Conservation (phyloP, 352 stramenopile species). For the Phytophthora macrochlamydospora region DNA sequence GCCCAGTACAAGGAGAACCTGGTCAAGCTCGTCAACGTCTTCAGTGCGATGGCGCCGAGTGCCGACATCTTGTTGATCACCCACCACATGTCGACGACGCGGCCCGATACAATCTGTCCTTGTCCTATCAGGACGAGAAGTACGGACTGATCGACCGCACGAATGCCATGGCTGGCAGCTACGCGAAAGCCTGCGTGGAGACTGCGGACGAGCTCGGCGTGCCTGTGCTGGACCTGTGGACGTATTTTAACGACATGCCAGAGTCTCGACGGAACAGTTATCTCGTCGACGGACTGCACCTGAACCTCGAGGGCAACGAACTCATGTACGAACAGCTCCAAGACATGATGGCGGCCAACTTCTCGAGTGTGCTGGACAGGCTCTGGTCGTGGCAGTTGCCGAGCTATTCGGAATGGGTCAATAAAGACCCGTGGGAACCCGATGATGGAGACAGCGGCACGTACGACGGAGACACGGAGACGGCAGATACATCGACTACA, state of each 20-base stretch:
- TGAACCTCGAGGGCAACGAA: constrained; percentile 47
- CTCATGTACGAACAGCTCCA: constrained; percentile 28
- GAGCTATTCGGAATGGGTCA: constrained; percentile 46
- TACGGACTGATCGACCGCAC: constrained; percentile 39
- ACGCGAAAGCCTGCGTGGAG: constrained; percentile 46
- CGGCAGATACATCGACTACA: neutral
- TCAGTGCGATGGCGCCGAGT: constrained; percentile 19
- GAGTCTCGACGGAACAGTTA: constrained; percentile 31
- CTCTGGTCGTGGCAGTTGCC: constrained; percentile 35
- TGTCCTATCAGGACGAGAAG: constrained; percentile 16
- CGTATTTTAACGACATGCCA: constrained; percentile 42
- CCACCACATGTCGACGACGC: constrained; percentile 38
- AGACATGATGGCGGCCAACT: constrained; percentile 20
- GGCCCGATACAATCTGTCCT: constrained; percentile 17
- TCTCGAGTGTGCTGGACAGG: constrained; percentile 16
- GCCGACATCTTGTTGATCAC: constrained; percentile 33
- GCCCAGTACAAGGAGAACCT: constrained; percentile 50
- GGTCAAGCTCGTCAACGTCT: constrained; percentile 24
- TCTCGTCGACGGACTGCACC: constrained; percentile 54
- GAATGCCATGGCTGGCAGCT: constrained; percentile 41
- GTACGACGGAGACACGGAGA: neutral
- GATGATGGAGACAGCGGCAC: constrained; percentile 8
- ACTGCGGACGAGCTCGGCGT: constrained; percentile 31
- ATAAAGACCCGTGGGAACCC: constrained; percentile 17
- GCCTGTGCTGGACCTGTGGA: constrained; percentile 46